Base-by-base conservation (phyloP, 2,329 filamentous ascomycete species). In the Diaporthe sp. region DNA sequence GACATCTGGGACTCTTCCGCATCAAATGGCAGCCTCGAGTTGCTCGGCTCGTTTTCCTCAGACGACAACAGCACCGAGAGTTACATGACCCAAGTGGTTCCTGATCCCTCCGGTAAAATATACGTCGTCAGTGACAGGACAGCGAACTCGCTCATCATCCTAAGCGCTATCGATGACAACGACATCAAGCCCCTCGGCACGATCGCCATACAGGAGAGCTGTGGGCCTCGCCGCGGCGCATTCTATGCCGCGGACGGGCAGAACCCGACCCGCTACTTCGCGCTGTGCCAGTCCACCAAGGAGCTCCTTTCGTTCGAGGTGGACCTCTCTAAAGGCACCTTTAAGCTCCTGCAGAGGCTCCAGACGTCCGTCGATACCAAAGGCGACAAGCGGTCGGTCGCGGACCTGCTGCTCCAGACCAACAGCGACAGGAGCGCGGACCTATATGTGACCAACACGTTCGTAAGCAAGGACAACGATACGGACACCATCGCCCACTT, bases 391-490 rank as follows among this genome's bases (percentile, higher is more conserved):
- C 22, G 37, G 22, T 58, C 68, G 22, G 87, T 85, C 2, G 88
- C 86, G 61, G 87, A 86, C 79, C 79, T 89, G 49, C 80, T 84
- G 74, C 80, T 89, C 47, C 81, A 85, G 9, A 37, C 20, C 17
- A 65, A 73, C 58, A n/a, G 13, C 25, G 57, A 63, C 44, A 15
- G n/a, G 9, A 49, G 55, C 58, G 79, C 79, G 49, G 86, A 87
- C 81, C 77, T 89, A 28, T 89, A 90, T 81, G 83, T 89, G 73
- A 87, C 87, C 49, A 90, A 90, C 84, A 87, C 88, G 6, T 76
- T 88, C 39, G 86, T 84, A 2, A 87, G 86, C 76, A 83, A 84
- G 78, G 78, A 77, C 15, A 8, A 13, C 8, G 53, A 12, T 4
- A 85, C 84, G 17, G 88, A 90, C 81, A 86, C 82, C 78, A 85